These are phyloP conservation scores for Podaxis mareebaensis DNA, from an alignment of 768 basidiomycete species.

Conservation along the genomic window DNA sequence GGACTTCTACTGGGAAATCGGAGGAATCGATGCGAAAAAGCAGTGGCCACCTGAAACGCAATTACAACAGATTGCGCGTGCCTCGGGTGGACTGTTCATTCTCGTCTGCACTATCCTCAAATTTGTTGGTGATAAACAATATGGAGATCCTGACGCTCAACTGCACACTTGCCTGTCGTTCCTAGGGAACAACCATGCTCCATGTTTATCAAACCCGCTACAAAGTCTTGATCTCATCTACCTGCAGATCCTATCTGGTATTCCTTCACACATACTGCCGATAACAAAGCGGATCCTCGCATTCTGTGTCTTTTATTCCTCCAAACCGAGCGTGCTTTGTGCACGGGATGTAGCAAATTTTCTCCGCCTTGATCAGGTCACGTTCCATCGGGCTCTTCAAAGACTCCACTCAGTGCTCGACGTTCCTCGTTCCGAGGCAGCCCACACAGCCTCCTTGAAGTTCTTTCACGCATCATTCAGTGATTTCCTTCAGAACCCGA, in stretches of 20 bases:
- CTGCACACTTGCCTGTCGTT: background rate
- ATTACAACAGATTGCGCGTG: background rate
- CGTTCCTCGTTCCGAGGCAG: background rate
- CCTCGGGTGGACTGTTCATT: background rate
- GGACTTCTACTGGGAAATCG: background rate
- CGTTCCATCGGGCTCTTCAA: background rate
- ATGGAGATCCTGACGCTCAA: background rate
- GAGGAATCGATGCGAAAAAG: background rate
- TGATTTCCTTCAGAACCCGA: no score
- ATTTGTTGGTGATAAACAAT: background rate
- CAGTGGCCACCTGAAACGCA: background rate
- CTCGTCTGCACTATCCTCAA: background rate
- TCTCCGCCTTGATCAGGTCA: background rate
- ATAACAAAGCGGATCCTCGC: background rate
- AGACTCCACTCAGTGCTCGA: background rate
- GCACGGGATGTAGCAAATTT: background rate
- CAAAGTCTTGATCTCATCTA: background rate
- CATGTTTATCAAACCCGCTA: background rate
- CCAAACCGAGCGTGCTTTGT: background rate
- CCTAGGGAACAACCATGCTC: background rate
- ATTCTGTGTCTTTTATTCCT: background rate
- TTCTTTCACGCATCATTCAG: background rate
- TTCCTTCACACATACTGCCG: background rate
- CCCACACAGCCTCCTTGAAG: background rate
- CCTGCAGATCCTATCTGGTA: background rate